Evolutionary conservation across 2,329 filamentous ascomycete species (phyloP).

Genomic region (Alternaria rosae): DNA sequence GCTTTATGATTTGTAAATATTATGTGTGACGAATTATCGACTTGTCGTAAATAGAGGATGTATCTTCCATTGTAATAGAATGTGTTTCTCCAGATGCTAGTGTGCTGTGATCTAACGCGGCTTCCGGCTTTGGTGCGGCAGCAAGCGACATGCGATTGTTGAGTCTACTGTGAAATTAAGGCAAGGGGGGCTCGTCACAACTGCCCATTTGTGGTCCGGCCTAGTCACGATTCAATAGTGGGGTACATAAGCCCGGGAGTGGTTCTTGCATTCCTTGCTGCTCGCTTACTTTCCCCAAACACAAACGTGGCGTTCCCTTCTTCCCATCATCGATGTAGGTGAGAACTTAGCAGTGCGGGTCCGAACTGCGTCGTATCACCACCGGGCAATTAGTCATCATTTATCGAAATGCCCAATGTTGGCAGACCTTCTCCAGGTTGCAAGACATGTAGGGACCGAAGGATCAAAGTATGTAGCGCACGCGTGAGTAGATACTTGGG

Average conservation of each 20-base stretch:
- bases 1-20: conserved; percentile 7
- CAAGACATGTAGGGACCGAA: conserved; percentile 41
- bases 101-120: not conserved
- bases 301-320: conserved; percentile 1
- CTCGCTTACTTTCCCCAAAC: not conserved
- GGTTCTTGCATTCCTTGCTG: not conserved
- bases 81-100: not conserved
- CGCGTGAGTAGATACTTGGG: not conserved
- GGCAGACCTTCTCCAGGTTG: conserved; percentile 44
- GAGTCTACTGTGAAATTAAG: not conserved
- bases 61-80: not conserved
- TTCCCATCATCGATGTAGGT: conserved; percentile 1
- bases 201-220: not conserved
- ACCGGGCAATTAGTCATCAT: conserved; percentile 4
- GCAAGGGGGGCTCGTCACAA: not conserved
- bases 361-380: not conserved
- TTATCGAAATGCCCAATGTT: conserved; percentile 36
- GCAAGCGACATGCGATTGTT: not conserved
- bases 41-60: conserved; percentile 1
- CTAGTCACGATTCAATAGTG: not conserved
- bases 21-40: conserved; percentile 1
- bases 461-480: conserved; percentile 36
- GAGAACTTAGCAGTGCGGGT: conserved; percentile 3
- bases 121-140: not conserved
- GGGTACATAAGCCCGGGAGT: not conserved